These are phyloP conservation scores for Mycena galopus DNA, from an alignment of 768 basidiomycete genomes.

Conservation along the genomic window DNA sequence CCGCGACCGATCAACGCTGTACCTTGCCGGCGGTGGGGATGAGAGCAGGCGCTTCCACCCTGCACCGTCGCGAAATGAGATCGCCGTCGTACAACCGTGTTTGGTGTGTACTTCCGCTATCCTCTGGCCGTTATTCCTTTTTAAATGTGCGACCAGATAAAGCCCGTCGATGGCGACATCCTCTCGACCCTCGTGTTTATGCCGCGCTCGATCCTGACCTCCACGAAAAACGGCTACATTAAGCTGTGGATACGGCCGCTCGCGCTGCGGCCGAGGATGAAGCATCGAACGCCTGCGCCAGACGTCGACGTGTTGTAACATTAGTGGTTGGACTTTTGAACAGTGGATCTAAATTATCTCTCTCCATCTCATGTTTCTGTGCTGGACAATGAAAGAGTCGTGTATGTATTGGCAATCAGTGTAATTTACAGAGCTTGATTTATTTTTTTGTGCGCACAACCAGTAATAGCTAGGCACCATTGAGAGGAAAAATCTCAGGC, in stretches of 20 bases:
- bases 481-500: no score
- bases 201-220: constrained; percentile 82
- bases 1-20: constrained; percentile 70
- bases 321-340: not conserved
- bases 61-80: constrained; percentile 91
- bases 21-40: constrained; percentile 59
- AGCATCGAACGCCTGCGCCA: constrained; percentile 1
- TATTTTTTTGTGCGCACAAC: no score
- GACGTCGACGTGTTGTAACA: constrained; percentile 13
- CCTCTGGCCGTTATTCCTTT: not conserved
- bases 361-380: not conserved
- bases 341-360: constrained; percentile 25
- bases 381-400: not conserved
- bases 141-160: constrained; percentile 63
- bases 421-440: not conserved
- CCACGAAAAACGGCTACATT: constrained; percentile 81
- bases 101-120: constrained; percentile 65
- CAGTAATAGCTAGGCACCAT: no score
- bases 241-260: constrained; percentile 90
- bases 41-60: constrained; percentile 79
- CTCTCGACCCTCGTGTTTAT: constrained; percentile 82
- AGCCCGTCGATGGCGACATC: constrained; percentile 85
- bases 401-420: not conserved
- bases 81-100: constrained; percentile 92
- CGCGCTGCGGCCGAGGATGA: constrained; percentile 54